Evolutionary conservation across 192 early-diverging fungal genomes (phyloP).

Genomic region (Oehlia diaphana): DNA sequence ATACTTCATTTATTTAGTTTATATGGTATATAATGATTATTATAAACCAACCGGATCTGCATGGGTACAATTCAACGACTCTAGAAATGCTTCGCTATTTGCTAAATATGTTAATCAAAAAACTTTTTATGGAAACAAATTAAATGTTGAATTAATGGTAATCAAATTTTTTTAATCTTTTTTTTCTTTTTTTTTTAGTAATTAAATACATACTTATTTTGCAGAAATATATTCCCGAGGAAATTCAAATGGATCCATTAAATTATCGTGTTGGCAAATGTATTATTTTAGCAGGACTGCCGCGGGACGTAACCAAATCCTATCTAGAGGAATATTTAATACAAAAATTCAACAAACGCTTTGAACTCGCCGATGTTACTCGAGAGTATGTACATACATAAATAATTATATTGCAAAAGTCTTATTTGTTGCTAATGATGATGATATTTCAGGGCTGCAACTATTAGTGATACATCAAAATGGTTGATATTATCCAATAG

Average conservation of each 20-base stretch:
- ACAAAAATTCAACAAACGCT: background rate
- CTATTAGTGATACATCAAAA: background rate
- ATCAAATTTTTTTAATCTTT: background rate
- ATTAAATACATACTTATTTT: background rate
- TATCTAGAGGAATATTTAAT: background rate
- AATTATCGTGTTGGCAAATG: background rate
- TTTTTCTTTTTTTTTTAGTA: background rate
- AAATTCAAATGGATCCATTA: background rate
- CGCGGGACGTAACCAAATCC: background rate
- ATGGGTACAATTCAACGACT: background rate
- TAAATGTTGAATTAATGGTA: background rate
- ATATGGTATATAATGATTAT: background rate
- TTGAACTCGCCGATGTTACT: background rate
- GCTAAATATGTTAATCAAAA: background rate
- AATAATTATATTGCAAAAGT: background rate
- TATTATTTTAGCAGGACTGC: background rate
- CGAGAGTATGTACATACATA: background rate
- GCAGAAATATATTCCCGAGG: background rate
- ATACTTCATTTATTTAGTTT: background rate
- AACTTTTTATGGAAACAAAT: background rate
- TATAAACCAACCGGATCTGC: background rate
- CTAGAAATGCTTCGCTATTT: background rate
- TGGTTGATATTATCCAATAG: background rate
- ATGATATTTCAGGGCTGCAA: background rate
- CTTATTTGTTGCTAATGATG: background rate